These are phyloP conservation scores for Blastobotrys serpentis DNA, from an alignment of 1,139 yeast genomes.

Conservation along the genomic window DNA sequence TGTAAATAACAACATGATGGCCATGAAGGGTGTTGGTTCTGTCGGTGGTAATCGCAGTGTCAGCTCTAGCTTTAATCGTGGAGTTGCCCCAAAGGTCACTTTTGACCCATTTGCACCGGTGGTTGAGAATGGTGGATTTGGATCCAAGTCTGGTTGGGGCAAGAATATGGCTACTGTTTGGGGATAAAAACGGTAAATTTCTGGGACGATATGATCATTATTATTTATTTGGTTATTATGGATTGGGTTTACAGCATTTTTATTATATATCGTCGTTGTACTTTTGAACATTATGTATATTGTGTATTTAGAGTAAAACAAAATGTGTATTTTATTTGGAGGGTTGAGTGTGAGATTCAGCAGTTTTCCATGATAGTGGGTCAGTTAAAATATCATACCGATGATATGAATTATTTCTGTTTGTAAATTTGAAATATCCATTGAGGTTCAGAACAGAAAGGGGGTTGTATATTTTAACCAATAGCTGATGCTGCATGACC, in stretches of 20 bases:
- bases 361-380: no score
- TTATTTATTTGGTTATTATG: slow-evolving; percentile 9
- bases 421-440: no score
- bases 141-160: neutral
- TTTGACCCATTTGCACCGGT: slow-evolving; percentile 18
- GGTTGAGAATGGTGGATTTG: neutral
- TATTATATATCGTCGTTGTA: neutral
- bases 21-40: slow-evolving; percentile 1
- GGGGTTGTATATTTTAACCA: neutral
- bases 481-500: no score
- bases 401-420: no score
- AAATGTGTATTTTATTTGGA: no score
- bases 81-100: slow-evolving; percentile 13
- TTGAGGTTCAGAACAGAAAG: neutral
- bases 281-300: no score
- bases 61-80: slow-evolving; percentile 1
- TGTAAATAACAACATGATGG: slow-evolving; percentile 1
- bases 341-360: neutral
- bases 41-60: neutral
- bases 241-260: neutral
- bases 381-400: no score
- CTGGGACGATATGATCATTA: slow-evolving; percentile 4
- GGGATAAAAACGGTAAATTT: neutral
- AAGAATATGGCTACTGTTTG: slow-evolving; percentile 9
- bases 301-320: neutral